phyloP scores from a whole-genome alignment of 129 eudicot genomes.

The Chrysanthemum makinoi region DNA sequence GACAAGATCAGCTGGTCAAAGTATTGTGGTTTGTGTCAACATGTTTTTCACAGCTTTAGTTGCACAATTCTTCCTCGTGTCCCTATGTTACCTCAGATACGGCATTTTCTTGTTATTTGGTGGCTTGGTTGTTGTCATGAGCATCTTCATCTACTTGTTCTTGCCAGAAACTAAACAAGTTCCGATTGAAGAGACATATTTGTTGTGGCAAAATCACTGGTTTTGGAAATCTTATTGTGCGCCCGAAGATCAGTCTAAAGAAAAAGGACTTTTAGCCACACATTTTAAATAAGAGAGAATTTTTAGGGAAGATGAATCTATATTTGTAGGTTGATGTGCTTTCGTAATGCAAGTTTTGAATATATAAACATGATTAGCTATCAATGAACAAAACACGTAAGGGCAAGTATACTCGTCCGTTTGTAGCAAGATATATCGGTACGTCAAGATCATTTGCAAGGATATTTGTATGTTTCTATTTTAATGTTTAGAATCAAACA shows the following conservation, averaged over 20 bases:
- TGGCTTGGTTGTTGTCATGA: conserved; percentile 53
- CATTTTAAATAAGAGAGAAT: no score
- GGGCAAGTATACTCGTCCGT: no score
- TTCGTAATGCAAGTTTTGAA: no score
- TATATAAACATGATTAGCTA: no score
- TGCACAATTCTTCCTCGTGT: conserved; percentile 71
- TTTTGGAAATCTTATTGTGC: conserved; percentile 65
- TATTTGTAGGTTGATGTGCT: no score
- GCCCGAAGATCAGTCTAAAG: conserved; percentile 31
- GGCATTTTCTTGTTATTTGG: conserved; percentile 82
- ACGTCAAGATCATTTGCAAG: no score
- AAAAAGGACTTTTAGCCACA: not conserved
- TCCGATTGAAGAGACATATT: conserved; percentile 82
- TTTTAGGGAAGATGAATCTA: no score
- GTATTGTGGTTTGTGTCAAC: conserved; percentile 88
- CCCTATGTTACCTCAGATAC: conserved; percentile 65
- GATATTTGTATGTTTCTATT: no score
- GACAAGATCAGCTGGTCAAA: conserved; percentile 94
- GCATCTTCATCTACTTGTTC: conserved; percentile 58
- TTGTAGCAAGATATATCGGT: no score
- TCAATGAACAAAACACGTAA: no score
- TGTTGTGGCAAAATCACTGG: conserved; percentile 68
- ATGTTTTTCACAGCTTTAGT: conserved; percentile 83
- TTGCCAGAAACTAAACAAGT: conserved; percentile 90
- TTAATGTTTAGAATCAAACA: no score